Conservation (phyloP, 441 rosid species). For the Syzygium malaccense region DNA sequence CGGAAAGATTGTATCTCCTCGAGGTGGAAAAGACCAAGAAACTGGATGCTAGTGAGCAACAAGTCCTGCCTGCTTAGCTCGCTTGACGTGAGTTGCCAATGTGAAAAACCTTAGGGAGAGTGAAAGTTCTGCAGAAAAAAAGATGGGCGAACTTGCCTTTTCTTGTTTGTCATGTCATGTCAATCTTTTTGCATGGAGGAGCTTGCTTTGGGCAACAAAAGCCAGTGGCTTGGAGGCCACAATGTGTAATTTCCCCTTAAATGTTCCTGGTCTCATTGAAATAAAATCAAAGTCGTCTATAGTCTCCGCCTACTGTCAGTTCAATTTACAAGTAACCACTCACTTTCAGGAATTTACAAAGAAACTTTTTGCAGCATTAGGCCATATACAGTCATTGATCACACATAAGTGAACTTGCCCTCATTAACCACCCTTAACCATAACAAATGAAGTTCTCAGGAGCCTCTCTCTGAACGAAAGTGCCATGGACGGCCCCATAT, state of each 20-base stretch:
- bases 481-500: not conserved
- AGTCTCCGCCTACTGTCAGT: not conserved
- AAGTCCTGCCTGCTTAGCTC: slow-evolving; percentile 8
- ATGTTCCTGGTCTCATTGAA: not conserved
- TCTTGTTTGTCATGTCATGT: not conserved
- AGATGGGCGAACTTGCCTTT: not conserved
- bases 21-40: slow-evolving; percentile 44
- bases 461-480: not conserved
- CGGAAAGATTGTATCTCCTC: slow-evolving; percentile 44
- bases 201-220: not conserved
- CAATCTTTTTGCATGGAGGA: not conserved
- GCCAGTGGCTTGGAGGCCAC: not conserved
- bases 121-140: not conserved
- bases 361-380: not conserved
- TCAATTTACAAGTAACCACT: not conserved
- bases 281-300: not conserved
- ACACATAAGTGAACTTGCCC: not conserved
- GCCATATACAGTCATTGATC: not conserved
- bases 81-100: not conserved
- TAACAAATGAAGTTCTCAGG: not conserved
- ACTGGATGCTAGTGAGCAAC: slow-evolving; percentile 28
- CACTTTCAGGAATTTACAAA: not conserved
- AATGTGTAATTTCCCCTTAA: not conserved
- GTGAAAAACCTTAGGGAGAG: not conserved
- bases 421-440: not conserved